Base-by-base conservation (phyloP, 2,329 filamentous ascomycete genomes). In the Sarocladium brachiariae region DNA sequence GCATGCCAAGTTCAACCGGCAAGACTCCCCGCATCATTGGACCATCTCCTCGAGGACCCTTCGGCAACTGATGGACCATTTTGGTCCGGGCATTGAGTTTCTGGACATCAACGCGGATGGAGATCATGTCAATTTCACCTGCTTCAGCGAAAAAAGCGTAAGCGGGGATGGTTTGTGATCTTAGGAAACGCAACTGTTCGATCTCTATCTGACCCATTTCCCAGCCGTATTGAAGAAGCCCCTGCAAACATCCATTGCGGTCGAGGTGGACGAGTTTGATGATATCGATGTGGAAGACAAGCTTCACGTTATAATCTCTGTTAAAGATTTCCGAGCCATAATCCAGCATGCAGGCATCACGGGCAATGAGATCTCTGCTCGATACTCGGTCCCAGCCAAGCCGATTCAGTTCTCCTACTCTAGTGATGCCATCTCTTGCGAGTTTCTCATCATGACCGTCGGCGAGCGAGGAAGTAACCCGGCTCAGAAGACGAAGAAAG, bases 361-460 rank as follows among this genome's bases (percentile, higher is more conserved):
- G 5, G 81, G 81, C 49, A 81, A 80, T n/a, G 76, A 78, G 41
- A 71, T 91, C 13, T 78, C 76, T 14, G 84, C 86, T 11, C 74
- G 74, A 50, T 91, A 90, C 65, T 90, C 87, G 2, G 71, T 78
- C 23, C 86, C 87, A 3, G 80, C 80, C 14, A 78, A 80, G 14
- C 87, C 87, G 1, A 77, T 92, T 61, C 84, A 89, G 59, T 76
- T 92, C 53, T 80, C 75, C 39, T 92, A 92, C 60, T 74, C 77
- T 21, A 76, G 78, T 37, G 82, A 85, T 52, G 86, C 83, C 30
- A 73, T 91, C 27, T 69, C 79, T 33, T 88, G 83, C 64, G 84
- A 91, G 56, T 91, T 90, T 58, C 85, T 89, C 38, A 76, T 92
- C 53, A 91, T 90, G 86, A 92, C 87, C 1, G 81, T 86, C 8